Conservation (phyloP, 441 rosid species). For the Erodium texanum region DNA sequence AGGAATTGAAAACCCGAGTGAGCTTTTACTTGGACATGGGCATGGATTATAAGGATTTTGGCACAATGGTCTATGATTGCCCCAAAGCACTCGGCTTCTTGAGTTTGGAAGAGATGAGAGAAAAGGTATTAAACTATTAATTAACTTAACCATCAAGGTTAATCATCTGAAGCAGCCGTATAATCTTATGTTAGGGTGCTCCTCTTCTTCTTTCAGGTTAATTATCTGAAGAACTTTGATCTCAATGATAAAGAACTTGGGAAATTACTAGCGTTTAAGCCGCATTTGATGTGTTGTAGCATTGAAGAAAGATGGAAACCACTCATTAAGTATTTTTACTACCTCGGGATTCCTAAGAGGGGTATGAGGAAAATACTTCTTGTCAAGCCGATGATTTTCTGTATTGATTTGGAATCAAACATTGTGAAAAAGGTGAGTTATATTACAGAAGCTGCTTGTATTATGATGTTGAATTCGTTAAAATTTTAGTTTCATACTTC, state of each 20-base stretch:
- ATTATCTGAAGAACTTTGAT: constrained; percentile 79
- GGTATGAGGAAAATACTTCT: constrained; percentile 82
- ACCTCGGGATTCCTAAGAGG: constrained; percentile 70
- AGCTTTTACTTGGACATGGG: constrained; percentile 64
- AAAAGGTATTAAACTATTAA: constrained; percentile 38
- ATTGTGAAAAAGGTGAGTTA: constrained; percentile 59
- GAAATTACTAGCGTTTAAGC: constrained; percentile 71
- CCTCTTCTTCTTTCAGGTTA: constrained; percentile 38
- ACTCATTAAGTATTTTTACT: constrained; percentile 66
- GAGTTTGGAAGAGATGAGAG: constrained; percentile 66
- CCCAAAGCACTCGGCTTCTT: constrained; percentile 63
- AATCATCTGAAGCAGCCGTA: too few species aligned
- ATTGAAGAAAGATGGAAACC: constrained; percentile 88
- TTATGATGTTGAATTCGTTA: neutral
- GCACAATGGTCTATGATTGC: constrained; percentile 81
- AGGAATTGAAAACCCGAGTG: constrained; percentile 55
- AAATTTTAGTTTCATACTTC: too few species aligned
- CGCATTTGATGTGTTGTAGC: constrained; percentile 72
- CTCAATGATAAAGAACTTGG: constrained; percentile 62
- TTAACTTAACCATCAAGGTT: too few species aligned
- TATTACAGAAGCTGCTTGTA: neutral
- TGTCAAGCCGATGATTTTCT: constrained; percentile 76
- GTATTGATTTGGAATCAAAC: constrained; percentile 56
- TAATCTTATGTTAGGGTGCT: constrained; percentile 3
- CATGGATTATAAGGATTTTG: constrained; percentile 70